Evolutionary conservation across 2,329 filamentous ascomycete species (phyloP), one percentile per base, ranked within the genome.

Genomic region (Paracoccidioides lutzii): DNA sequence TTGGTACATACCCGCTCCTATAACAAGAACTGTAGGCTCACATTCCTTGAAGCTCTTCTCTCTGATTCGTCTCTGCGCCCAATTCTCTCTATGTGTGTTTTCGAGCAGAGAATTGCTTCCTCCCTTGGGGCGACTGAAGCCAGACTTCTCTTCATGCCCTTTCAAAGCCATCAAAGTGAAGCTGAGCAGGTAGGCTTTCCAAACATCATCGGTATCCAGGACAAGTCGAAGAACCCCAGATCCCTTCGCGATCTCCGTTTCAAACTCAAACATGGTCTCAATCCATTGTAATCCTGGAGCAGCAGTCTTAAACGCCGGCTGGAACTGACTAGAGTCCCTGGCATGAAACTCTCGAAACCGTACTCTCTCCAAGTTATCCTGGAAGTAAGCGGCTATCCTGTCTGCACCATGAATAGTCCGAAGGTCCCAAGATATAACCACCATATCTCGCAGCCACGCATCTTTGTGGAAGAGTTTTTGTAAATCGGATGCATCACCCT

Each of bases 401-500:
- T 60, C 51, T n/a, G 62, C 62, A 3, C 62, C 64, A 38, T 67
- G 64, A 28, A 71, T 60, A 4, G 70, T 70, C 15, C 66, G 71
- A 52, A 71, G 64, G 41, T 73, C 67, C 71, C 71, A 73, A 43
- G 68, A 66, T 10, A 73, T 58, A 5, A 65, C 66, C n/a, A 73
- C 61, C 59, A 70, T 68, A 37, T 73, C 71, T 4, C 71, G 67
- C 69, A 71, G 72, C 66, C 69, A 72, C 8, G 71, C 70, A n/a
- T 71, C 69, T 15, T 60, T 37, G 12, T 71, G 68, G 50, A 73
- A 69, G 5, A 73, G 59, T 1, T 54, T 37, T 30, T 54, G 15
- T 33, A 61, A 15, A 12, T 37, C 33, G 10, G 56, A 54, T 38
- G 46, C 52, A 35, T 61, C 48, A 6, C 49, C 50, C 42, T 43